These are phyloP conservation scores for Meripilus lineatus DNA, from an alignment of 1,284 basidiomycete genomes.

Conservation along the genomic window DNA sequence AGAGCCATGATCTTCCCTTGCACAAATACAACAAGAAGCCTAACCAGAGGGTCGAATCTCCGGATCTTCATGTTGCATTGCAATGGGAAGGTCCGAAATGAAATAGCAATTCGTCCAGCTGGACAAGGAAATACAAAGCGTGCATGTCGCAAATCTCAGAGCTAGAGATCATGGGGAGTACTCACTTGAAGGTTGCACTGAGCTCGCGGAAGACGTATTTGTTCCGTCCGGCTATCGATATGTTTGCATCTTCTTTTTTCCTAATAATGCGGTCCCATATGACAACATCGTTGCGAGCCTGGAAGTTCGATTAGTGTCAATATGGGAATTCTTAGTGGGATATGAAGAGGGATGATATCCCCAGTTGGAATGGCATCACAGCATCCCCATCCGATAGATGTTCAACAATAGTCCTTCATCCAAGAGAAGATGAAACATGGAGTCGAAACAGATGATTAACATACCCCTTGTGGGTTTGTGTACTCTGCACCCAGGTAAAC, in stretches of 20 bases:
- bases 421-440: neutral
- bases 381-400: neutral
- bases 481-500: conserved; percentile 82
- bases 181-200: conserved; percentile 75
- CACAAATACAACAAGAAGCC: too few species aligned
- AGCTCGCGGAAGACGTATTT: conserved; percentile 84
- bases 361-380: too few species aligned
- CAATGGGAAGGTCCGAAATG: too few species aligned
- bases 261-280: conserved; percentile 90
- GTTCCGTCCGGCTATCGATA: conserved; percentile 66
- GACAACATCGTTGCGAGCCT: conserved; percentile 81
- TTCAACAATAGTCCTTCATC: neutral
- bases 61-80: too few species aligned
- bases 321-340: conserved; percentile 1
- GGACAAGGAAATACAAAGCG: neutral
- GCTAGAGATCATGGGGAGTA: conserved; percentile 16
- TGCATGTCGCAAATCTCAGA: neutral
- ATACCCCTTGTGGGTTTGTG: conserved; percentile 63
- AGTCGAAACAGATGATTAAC: conserved; percentile 23
- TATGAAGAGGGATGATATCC: too few species aligned
- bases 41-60: too few species aligned
- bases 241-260: conserved; percentile 67
- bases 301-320: conserved; percentile 3
- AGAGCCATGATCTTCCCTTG: too few species aligned
- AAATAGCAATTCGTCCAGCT: neutral